A percentile compares a stretch with the other conserved stretches of the same genome.
Evolutionary conservation across 2,329 filamentous ascomycete species (phyloP).

Genomic region (Diplodia mutila): DNA sequence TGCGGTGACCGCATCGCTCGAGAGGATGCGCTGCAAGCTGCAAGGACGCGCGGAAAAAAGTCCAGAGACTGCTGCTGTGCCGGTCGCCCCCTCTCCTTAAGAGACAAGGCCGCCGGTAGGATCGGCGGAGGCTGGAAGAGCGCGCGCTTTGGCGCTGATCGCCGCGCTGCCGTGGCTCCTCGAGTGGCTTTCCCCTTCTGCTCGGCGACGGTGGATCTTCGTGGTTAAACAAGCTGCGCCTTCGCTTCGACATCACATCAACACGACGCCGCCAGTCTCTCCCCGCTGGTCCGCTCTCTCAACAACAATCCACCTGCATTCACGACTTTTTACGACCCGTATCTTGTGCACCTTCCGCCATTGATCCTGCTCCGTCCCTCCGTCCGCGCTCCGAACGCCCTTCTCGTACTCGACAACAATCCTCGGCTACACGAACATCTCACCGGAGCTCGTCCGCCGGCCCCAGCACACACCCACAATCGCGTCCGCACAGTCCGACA

Average conservation of each 20-base stretch:
- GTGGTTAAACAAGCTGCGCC: constrained; percentile 24
- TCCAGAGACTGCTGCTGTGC: constrained; percentile 6
- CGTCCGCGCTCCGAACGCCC: background rate
- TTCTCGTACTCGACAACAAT: constrained; percentile 8
- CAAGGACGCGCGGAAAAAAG: constrained; percentile 17
- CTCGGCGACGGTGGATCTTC: constrained; percentile 20
- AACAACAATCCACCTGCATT: background rate
- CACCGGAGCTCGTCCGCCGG: background rate
- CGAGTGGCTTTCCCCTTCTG: constrained; percentile 22
- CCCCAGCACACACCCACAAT: background rate
- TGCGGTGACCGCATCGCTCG: background rate
- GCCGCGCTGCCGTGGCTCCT: constrained; percentile 17
- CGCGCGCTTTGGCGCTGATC: constrained; percentile 23
- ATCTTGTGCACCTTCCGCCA: background rate
- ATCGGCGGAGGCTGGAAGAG: constrained; percentile 18
- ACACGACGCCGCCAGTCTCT: constrained; percentile 14
- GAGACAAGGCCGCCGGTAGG: background rate
- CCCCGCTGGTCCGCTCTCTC: background rate
- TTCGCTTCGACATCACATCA: constrained; percentile 19
- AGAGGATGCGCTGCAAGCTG: background rate
- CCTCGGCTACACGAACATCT: constrained; percentile 11
- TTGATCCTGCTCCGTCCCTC: constrained; percentile 8
- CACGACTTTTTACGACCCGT: background rate
- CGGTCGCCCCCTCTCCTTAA: constrained; percentile 14
- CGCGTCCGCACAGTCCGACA: background rate